These are phyloP conservation scores for Aristolochia californica DNA, from an alignment of 164 flowering plant genomes.

Conservation along the genomic window DNA sequence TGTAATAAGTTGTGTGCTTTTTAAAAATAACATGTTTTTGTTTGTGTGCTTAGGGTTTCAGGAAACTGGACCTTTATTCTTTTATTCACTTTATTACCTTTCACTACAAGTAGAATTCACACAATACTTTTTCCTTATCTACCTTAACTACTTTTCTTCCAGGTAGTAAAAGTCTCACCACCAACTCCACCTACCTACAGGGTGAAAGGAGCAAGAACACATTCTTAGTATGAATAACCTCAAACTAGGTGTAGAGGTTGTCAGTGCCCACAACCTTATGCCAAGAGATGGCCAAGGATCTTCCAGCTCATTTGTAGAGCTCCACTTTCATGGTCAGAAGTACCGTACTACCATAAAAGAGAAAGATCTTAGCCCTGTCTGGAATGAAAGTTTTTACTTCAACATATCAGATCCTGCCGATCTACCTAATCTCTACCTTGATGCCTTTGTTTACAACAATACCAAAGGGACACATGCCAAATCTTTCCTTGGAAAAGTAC, in stretches of 20 bases:
- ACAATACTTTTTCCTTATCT: neutral
- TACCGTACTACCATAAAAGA: slow-evolving; percentile 74
- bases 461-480: slow-evolving; percentile 34
- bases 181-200: slow-evolving; percentile 1
- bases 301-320: slow-evolving; percentile 67
- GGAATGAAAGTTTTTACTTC: slow-evolving; percentile 89
- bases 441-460: slow-evolving; percentile 49
- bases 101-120: neutral
- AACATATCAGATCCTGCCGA: slow-evolving; percentile 62
- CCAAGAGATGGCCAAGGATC: slow-evolving; percentile 90
- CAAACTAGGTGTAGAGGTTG: slow-evolving; percentile 78
- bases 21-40: too few relatives aligned
- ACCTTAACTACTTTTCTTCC: neutral
- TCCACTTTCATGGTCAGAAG: slow-evolving; percentile 66
- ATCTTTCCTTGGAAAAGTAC: slow-evolving; percentile 72
- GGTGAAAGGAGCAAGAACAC: neutral
- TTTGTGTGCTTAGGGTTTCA: too few relatives aligned
- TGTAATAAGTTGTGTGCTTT: too few relatives aligned
- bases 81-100: neutral
- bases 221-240: slow-evolving; percentile 42
- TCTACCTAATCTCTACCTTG: slow-evolving; percentile 52
- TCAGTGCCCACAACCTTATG: slow-evolving; percentile 74
- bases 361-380: slow-evolving; percentile 79
- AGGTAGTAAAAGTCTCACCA: slow-evolving; percentile 7
- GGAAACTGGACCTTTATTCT: too few relatives aligned